Evolutionary conservation across 2,329 filamentous ascomycete genomes (phyloP).

Genomic region (Fusarium sterilihyphosum): DNA sequence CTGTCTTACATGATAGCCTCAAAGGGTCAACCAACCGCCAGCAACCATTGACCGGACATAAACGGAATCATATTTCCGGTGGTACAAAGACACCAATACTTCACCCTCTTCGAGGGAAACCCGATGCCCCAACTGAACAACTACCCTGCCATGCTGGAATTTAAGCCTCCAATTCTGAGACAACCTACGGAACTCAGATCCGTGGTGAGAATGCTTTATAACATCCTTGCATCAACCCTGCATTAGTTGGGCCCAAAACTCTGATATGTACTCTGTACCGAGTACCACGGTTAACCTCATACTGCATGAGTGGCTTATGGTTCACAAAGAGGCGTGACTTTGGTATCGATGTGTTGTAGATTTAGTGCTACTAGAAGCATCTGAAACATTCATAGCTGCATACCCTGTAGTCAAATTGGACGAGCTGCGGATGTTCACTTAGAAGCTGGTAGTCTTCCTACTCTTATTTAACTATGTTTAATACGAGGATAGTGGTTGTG

Average conservation of each 20-base stretch:
- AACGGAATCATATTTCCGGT: background rate
- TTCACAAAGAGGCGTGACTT: background rate
- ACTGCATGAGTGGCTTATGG: constrained; percentile 6
- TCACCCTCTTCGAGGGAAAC: background rate
- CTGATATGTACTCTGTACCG: background rate
- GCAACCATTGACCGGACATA: background rate
- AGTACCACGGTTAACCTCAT: background rate
- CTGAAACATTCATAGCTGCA: constrained; percentile 3
- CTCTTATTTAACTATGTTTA: constrained; percentile 4
- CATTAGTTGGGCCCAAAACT: background rate
- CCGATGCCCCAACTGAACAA: background rate
- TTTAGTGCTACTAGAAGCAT: constrained; percentile 9
- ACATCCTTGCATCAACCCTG: constrained; percentile 33
- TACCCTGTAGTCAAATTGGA: background rate
- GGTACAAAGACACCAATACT: background rate
- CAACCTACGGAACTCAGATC: constrained; percentile 7
- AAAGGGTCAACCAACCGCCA: background rate
- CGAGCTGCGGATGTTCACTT: background rate
- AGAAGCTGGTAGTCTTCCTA: background rate
- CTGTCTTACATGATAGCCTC: constrained; percentile 28
- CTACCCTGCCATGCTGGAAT: constrained; percentile 16
- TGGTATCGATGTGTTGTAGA: background rate
- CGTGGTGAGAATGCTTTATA: constrained; percentile 19
- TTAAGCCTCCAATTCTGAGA: constrained; percentile 11
- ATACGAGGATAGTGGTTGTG: background rate